Evolutionary conservation across 2,329 filamentous ascomycete species (phyloP), one percentile per base, ranked within the genome.

Genomic region (Aspergillus sp.): DNA sequence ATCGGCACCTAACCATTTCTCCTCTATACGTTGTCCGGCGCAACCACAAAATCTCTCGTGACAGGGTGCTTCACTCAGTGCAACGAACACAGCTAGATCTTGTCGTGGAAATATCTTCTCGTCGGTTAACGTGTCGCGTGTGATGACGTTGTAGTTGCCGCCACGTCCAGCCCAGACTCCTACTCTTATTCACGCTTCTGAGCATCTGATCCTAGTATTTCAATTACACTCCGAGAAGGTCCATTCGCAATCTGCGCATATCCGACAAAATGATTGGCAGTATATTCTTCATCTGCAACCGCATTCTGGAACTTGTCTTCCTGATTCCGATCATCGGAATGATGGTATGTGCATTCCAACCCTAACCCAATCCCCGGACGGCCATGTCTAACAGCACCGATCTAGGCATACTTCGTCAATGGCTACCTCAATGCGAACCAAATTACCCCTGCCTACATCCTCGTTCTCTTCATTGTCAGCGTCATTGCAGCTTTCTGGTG

Each of bases 401-500:
- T 32, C 23, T 60, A 82, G 80, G 73, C 84, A 65, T 88, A 82
- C 75, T 88, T 89, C 73, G 85, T 89, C 69, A 72, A 87, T 69
- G 81, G 80, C 70, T 88, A 82, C 77, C 79, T 85, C 64, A 76
- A 80, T 62, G 79, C 77, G 67, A 86, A 86, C 74, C 73, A 79
- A 60, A 81, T 88, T 62, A 88, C 86, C 5, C 86, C 86, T 19
- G 74, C 77, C 61, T 86, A 82, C 70, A 84, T 88, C 70, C 81
- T 89, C 48, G 81, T 87, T 47, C 82, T 88, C 55, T 89, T 89
- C 80, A 88, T 89, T 64, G 83, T 86, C 67, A 84, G 83, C 41
- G 83, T 86, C 6, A 79, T 89, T 41, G 86, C 82, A 50, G 78
- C 82, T 60, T 86, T 84, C 63, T 89, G 86, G 86, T 81, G 81